Conservation (phyloP, 208 protist genomes). For the Tetramitus jugosus region DNA sequence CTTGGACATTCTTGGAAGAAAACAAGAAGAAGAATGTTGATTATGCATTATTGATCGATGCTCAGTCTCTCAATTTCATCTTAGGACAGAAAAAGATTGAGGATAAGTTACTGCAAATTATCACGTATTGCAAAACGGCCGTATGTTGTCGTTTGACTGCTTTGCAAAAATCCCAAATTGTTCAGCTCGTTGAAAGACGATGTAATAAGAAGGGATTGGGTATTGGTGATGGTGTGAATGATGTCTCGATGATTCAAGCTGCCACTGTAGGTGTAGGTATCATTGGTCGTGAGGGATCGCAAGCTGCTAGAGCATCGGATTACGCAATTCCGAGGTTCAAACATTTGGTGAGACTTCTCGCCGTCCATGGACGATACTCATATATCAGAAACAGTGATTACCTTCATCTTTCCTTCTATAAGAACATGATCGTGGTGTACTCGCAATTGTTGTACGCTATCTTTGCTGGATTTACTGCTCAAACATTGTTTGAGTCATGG, state of each 20-base stretch:
- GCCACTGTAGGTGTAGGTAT: constrained; percentile 85
- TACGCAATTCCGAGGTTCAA: constrained; percentile 87
- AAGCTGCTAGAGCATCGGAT: constrained; percentile 80
- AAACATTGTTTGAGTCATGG: constrained; percentile 73
- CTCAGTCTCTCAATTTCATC: constrained; percentile 13
- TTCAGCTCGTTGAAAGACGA: constrained; percentile 53
- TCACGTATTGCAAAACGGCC: constrained; percentile 47
- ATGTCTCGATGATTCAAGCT: constrained; percentile 83
- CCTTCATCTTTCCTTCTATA: constrained; percentile 92
- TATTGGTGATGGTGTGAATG: constrained; percentile 72
- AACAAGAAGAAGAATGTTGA: constrained; percentile 13
- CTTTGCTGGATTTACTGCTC: constrained; percentile 73
- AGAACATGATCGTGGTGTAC: constrained; percentile 82
- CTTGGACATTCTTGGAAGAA: not conserved
- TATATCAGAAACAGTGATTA: constrained; percentile 80
- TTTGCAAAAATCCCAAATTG: constrained; percentile 62
- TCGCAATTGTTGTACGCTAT: constrained; percentile 75
- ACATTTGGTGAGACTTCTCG: constrained; percentile 75
- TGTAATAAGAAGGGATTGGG: constrained; percentile 51
- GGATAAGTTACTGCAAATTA: constrained; percentile 59
- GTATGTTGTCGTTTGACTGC: constrained; percentile 70
- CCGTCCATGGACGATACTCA: constrained; percentile 84
- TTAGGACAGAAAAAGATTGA: constrained; percentile 54
- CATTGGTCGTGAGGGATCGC: constrained; percentile 84
- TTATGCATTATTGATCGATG: constrained; percentile 1